phyloP scores from a whole-genome alignment of 371 early-diverging fungal species.

The Apophysomyces trapeziformis region DNA sequence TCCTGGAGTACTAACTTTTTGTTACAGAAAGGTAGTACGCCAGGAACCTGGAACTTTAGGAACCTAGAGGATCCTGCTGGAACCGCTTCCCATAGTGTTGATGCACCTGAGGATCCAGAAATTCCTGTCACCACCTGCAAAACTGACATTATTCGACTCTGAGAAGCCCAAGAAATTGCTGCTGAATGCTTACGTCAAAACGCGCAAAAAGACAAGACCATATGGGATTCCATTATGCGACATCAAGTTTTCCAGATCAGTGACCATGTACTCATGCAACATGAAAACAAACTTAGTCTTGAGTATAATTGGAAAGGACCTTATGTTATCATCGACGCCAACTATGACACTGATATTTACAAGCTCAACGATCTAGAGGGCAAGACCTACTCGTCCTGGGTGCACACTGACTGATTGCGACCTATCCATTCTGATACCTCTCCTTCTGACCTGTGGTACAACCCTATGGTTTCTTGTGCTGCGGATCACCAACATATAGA shows the following conservation, averaged over 20 bases:
- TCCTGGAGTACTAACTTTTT: not conserved
- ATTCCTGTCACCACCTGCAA: too few species aligned
- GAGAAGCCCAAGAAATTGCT: conserved; percentile 21
- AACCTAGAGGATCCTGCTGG: too few species aligned
- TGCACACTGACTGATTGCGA: not conserved
- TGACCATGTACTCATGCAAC: conserved; percentile 20
- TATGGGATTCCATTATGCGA: conserved; percentile 23
- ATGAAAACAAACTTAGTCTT: conserved; percentile 15
- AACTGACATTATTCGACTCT: not conserved
- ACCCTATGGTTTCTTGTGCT: not conserved
- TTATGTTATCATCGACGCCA: not conserved
- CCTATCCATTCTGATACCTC: not conserved
- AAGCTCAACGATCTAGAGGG: conserved; percentile 7
- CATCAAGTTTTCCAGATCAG: conserved; percentile 13
- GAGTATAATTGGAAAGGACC: conserved; percentile 23
- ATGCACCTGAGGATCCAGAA: too few species aligned
- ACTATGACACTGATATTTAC: conserved; percentile 14
- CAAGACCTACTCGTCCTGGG: conserved; percentile 20
- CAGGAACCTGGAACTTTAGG: not conserved
- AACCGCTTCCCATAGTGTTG: too few species aligned
- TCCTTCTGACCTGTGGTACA: not conserved
- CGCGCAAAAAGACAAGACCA: conserved; percentile 22
- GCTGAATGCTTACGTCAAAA: conserved; percentile 14
- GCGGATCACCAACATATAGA: not conserved
- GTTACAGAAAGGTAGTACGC: not conserved